A percentile compares a stretch with the other conserved stretches of the same genome.
Evolutionary conservation across 345 rosid species (phyloP).

Genomic region (Aquilaria sinensis): DNA sequence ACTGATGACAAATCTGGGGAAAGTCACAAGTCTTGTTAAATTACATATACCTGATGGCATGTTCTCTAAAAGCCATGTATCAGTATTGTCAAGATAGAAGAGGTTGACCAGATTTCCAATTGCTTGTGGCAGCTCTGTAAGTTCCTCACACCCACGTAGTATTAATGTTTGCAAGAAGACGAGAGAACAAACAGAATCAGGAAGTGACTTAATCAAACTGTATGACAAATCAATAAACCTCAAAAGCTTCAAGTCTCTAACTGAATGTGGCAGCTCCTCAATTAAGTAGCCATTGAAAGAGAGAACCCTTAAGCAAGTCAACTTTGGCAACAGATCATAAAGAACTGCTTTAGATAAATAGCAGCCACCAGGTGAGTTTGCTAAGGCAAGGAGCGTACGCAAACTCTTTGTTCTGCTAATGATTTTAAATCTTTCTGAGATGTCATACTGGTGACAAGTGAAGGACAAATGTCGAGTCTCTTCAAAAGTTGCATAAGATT

Average conservation of each 20-base stretch:
- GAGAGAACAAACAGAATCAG: conserved; percentile 16
- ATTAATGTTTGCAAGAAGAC: conserved; percentile 14
- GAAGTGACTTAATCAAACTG: conserved; percentile 12
- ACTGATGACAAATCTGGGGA: conserved; percentile 10
- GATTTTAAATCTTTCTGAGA: conserved; percentile 4
- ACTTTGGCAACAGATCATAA: conserved; percentile 11
- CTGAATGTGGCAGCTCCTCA: conserved; percentile 16
- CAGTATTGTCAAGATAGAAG: conserved; percentile 17
- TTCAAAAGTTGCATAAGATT: not conserved
- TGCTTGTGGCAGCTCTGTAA: conserved; percentile 7
- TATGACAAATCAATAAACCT: conserved; percentile 19
- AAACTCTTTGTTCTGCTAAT: not conserved
- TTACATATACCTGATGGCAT: conserved; percentile 17
- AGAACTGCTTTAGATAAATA: conserved; percentile 2
- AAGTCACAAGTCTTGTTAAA: conserved; percentile 9
- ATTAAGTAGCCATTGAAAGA: conserved; percentile 10
- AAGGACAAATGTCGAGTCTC: conserved; percentile 16
- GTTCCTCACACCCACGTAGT: conserved; percentile 6
- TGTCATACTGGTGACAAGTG: conserved; percentile 2
- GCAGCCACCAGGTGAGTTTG: not conserved
- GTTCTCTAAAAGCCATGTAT: conserved; percentile 13
- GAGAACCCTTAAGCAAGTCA: conserved; percentile 12
- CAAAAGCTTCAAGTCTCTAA: conserved; percentile 16
- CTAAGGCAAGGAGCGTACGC: conserved; percentile 10
- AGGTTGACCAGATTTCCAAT: conserved; percentile 12